These are phyloP conservation scores for Dryas octopetala DNA, from an alignment of 306 rosid genomes.

Conservation along the genomic window DNA sequence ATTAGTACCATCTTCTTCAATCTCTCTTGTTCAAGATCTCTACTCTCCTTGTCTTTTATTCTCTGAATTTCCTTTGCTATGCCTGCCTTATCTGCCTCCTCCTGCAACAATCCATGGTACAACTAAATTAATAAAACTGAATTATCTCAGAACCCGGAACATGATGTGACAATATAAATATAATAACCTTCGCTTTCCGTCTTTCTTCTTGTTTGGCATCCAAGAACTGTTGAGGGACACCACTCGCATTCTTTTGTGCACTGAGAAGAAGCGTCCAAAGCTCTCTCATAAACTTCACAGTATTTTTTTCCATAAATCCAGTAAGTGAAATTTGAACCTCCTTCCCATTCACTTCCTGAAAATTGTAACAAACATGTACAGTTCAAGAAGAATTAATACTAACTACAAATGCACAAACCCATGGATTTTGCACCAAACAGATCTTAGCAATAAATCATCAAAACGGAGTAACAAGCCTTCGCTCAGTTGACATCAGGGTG, in stretches of 20 bases:
- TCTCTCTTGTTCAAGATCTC: constrained; percentile 70
- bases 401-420: not conserved
- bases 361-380: constrained; percentile 19
- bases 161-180: constrained; percentile 3
- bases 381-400: not conserved
- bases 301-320: constrained; percentile 96
- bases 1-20: constrained; percentile 76
- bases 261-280: constrained; percentile 90
- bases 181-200: constrained; percentile 68
- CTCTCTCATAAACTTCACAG: constrained; percentile 96
- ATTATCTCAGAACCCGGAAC: constrained; percentile 10
- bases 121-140: constrained; percentile 20
- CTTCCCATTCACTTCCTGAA: constrained; percentile 84
- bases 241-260: constrained; percentile 87
- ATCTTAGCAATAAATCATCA: not conserved
- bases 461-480: not conserved
- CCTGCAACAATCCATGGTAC: constrained; percentile 49
- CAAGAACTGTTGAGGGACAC: constrained; percentile 96
- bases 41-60: constrained; percentile 75
- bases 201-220: constrained; percentile 95
- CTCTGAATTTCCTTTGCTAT: constrained; percentile 78
- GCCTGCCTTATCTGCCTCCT: constrained; percentile 60
- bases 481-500: constrained; percentile 5
- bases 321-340: constrained; percentile 89
- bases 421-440: not conserved